Percentiles rank a stretch among this genome's conserved stretches.
These are phyloP conservation scores for Diaporthe sp. DNA, from an alignment of 2,329 filamentous ascomycete species.

Conservation along the genomic window DNA sequence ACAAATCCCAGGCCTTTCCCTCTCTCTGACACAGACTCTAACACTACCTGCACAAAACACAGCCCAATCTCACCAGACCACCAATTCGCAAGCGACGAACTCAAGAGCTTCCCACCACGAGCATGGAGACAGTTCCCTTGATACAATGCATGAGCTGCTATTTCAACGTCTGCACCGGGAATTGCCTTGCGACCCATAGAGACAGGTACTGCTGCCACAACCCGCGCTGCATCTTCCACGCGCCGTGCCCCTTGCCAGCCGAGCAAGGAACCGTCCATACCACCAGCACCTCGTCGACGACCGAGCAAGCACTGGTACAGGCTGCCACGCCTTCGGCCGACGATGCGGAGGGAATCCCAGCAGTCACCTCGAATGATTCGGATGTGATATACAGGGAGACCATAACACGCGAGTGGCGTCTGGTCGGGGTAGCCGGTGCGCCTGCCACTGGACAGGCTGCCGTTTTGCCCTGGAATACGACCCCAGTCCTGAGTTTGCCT, in stretches of 20 bases:
- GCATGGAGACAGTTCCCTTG: neutral
- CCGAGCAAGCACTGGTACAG: neutral
- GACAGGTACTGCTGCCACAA: conserved; percentile 31
- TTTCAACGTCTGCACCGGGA: neutral
- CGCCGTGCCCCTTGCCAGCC: neutral
- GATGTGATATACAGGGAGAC: conserved; percentile 5
- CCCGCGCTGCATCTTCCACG: neutral
- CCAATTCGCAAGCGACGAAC: neutral
- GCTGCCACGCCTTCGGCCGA: accelerated
- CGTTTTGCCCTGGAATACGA: too few relatives aligned
- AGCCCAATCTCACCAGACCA: neutral
- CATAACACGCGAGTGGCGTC: neutral
- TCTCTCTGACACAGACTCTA: too few relatives aligned
- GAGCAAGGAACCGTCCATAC: too few relatives aligned
- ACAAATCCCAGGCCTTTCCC: too few relatives aligned
- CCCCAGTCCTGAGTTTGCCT: neutral
- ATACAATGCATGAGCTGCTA: conserved; percentile 24
- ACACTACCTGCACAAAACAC: neutral
- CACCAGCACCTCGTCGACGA: too few relatives aligned
- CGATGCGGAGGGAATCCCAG: neutral
- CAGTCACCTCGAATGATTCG: neutral
- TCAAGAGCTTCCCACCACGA: neutral
- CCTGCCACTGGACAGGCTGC: neutral
- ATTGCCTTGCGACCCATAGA: neutral
- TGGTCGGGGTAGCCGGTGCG: neutral